Evolutionary conservation across 2,329 filamentous ascomycete species (phyloP).

Genomic region (Epichloe hybrida): DNA sequence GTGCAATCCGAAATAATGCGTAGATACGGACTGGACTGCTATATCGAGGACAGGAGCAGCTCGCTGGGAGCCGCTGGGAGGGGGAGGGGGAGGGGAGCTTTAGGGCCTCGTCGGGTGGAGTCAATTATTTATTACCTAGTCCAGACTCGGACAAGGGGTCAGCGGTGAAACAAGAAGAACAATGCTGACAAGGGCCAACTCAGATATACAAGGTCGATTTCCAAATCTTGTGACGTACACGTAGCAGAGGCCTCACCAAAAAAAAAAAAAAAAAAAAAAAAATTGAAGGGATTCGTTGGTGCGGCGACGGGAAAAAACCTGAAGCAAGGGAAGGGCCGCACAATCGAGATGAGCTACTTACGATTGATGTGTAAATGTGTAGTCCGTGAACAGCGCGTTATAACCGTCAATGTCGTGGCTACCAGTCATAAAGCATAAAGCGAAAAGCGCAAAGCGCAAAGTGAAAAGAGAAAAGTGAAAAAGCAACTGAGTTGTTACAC

Average conservation of each 20-base stretch:
- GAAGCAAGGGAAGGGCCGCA: neutral
- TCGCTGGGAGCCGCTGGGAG: too few species aligned
- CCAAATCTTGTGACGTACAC: too few species aligned
- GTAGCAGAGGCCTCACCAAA: too few species aligned
- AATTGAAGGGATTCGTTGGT: too few species aligned
- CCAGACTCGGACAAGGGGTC: neutral
- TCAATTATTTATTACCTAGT: constrained; percentile 1
- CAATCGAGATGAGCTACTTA: neutral
- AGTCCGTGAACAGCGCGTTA: too few species aligned
- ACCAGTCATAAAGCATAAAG: neutral
- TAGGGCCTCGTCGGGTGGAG: neutral
- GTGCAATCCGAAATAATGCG: neutral
- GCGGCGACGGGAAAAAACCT: neutral
- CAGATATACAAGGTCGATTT: too few species aligned
- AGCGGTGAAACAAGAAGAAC: neutral
- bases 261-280: too few species aligned
- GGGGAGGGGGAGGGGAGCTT: neutral
- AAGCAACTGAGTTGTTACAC: too few species aligned
- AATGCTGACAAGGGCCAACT: too few species aligned
- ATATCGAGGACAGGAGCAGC: too few species aligned
- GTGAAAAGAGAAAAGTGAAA: too few species aligned
- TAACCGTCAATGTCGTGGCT: neutral
- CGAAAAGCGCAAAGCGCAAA: neutral
- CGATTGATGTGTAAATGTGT: neutral
- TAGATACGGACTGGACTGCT: too few species aligned